phyloP scores from a whole-genome alignment of 169 alveolate genomes.

The Theileria orientalis region DNA sequence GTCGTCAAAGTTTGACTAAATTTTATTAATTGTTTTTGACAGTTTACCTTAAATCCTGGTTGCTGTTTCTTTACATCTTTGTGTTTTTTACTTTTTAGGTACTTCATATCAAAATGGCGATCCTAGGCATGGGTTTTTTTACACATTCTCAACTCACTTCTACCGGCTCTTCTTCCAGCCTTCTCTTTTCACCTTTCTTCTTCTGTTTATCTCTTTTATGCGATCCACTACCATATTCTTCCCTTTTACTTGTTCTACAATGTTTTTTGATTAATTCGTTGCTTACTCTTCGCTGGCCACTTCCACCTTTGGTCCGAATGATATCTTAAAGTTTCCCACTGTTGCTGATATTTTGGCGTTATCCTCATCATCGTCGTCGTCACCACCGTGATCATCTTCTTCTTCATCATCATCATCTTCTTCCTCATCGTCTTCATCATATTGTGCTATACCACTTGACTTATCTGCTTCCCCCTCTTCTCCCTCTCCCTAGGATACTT shows the following conservation, averaged over 20 bases:
- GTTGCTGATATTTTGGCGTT: conserved; percentile 37
- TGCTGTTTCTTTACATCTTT: conserved; percentile 35
- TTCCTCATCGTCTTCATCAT: conserved; percentile 20
- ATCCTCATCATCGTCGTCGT: background rate
- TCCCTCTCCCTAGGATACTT: background rate
- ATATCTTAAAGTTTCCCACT: conserved; percentile 55
- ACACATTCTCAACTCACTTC: background rate
- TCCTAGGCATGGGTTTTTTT: conserved; percentile 10
- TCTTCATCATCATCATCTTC: conserved; percentile 2
- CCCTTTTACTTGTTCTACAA: background rate
- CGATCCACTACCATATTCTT: background rate
- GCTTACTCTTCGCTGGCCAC: conserved; percentile 13
- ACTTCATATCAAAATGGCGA: conserved; percentile 61
- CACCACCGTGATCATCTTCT: conserved; percentile 2
- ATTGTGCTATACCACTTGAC: too few species aligned
- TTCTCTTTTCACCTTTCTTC: background rate
- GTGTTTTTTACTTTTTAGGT: background rate
- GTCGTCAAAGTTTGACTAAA: conserved; percentile 70
- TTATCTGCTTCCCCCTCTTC: background rate
- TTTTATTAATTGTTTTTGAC: background rate
- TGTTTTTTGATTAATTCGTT: background rate
- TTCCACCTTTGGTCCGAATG: conserved; percentile 49
- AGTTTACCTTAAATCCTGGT: conserved; percentile 39
- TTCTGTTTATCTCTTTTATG: conserved; percentile 16
- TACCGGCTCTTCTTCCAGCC: conserved; percentile 20